These are phyloP conservation scores for Centaurea solstitialis DNA, from an alignment of 129 eudicot genomes.

Conservation along the genomic window DNA sequence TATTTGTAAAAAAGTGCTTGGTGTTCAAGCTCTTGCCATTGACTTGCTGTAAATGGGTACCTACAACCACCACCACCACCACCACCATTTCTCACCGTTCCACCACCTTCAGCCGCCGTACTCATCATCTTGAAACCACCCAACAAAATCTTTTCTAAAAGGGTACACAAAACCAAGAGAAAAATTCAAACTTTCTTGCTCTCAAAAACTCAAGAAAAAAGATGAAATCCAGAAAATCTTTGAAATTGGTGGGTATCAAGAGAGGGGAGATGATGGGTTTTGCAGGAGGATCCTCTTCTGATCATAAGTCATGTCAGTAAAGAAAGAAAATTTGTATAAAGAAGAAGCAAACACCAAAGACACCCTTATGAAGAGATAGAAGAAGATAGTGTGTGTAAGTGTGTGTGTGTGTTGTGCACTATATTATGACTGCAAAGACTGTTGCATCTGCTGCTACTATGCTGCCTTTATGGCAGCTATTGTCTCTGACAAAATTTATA, in stretches of 20 bases:
- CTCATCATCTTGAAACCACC: conserved; percentile 44
- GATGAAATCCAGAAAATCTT: background rate
- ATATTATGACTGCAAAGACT: conserved; percentile 67
- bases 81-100: conserved; percentile 18
- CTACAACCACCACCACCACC: conserved; percentile 25
- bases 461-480: conserved; percentile 79
- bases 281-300: background rate
- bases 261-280: background rate
- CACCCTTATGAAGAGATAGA: conserved; percentile 14
- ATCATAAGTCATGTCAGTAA: conserved; percentile 9
- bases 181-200: background rate
- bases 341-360: conserved; percentile 2
- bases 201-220: background rate
- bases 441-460: conserved; percentile 51
- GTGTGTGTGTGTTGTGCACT: conserved; percentile 42
- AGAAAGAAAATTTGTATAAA: background rate
- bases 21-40: conserved; percentile 94
- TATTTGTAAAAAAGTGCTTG: conserved; percentile 91
- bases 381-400: background rate
- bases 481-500: conserved; percentile 64
- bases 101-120: conserved; percentile 14
- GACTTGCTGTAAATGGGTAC: conserved; percentile 80
- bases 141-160: background rate
- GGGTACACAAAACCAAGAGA: background rate
- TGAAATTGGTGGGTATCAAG: background rate